Base-by-base conservation (phyloP, 2,329 filamentous ascomycete species). In the Lasiodiplodia sp. region DNA sequence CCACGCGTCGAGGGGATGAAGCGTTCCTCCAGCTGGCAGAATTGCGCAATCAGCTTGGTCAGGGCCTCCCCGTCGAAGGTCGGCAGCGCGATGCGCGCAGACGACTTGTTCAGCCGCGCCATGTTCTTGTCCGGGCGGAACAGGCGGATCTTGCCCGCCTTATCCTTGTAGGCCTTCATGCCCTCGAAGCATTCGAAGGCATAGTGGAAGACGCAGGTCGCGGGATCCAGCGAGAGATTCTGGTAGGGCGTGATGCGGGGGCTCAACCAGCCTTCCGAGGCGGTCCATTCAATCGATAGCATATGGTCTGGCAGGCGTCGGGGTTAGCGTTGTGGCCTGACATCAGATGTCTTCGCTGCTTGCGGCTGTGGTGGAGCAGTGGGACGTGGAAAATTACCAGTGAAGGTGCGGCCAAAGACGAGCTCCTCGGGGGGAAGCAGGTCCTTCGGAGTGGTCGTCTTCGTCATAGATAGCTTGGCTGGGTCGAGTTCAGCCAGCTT, bases 81-180 rank as follows among this genome's bases (percentile, higher is more conserved):
- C 52, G 96, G 96, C 72, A 99, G 86, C 14, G 96, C 95, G 83
- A 99, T 98, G 72, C 96, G 92, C 49, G 92, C 89, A 60, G 92
- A 89, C 2, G 94, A 97, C 81, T 91, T 93, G 86, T 98, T 99
- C 81, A 99, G 83, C 70, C 96, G 91, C 72, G 86, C 90, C 95
- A 98, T 98, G 86, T 99, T 99, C 87, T 89, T 96, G 80, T 97
- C 91, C 2, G 96, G 96, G 40, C 96, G 89, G 87, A 99, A 99
- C 67, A 99, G 86, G 67, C 95, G 90, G 73, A 97, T 88, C 69
- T 90, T 84, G 74, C 93, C 93, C 53, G 88, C 79, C 75, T 87
- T 88, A 83, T 97, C 93, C 82, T 95, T 96, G 87, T 99, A 99
- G 70, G 96, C 96, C 86, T 99, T 99, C 94, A 98, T 97, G 74